Percentiles rank a stretch among this genome's conserved stretches.
Evolutionary conservation across 768 basidiomycete genomes (phyloP).

Genomic region (Panus rudis): DNA sequence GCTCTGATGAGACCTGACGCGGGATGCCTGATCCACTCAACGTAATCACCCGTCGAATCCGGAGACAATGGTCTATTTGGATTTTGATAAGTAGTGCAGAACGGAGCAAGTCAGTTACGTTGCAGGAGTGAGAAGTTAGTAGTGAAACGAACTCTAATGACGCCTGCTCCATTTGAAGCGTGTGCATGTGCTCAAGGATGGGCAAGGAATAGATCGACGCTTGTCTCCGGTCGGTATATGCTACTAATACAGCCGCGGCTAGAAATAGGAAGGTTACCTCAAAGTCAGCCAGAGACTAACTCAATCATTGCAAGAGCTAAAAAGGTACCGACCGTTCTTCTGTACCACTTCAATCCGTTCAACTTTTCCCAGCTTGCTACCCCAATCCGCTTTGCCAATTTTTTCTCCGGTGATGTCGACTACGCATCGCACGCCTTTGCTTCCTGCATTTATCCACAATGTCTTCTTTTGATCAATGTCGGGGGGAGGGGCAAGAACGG

Average conservation of each 20-base stretch:
- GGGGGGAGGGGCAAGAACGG: conserved; percentile 20
- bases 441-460: conserved; percentile 48
- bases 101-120: neutral
- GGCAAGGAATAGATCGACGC: conserved; percentile 58
- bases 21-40: conserved; percentile 34
- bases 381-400: conserved; percentile 63
- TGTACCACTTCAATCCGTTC: conserved; percentile 49
- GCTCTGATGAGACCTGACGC: conserved; percentile 10
- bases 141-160: conserved; percentile 15
- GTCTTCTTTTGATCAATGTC: conserved; percentile 23
- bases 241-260: conserved; percentile 41
- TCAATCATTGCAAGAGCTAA: neutral
- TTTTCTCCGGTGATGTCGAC: conserved; percentile 59
- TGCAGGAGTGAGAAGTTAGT: neutral
- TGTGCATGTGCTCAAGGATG: conserved; percentile 49
- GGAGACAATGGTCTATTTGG: conserved; percentile 30
- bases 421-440: conserved; percentile 50
- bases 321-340: conserved; percentile 40
- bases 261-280: conserved; percentile 29
- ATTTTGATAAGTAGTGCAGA: neutral
- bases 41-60: conserved; percentile 50
- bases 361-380: conserved; percentile 42
- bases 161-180: conserved; percentile 18
- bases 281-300: neutral
- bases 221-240: conserved; percentile 44